Evolutionary conservation across 31 red algal species (phyloP).

Genomic region (Asparagopsis taxiformis): DNA sequence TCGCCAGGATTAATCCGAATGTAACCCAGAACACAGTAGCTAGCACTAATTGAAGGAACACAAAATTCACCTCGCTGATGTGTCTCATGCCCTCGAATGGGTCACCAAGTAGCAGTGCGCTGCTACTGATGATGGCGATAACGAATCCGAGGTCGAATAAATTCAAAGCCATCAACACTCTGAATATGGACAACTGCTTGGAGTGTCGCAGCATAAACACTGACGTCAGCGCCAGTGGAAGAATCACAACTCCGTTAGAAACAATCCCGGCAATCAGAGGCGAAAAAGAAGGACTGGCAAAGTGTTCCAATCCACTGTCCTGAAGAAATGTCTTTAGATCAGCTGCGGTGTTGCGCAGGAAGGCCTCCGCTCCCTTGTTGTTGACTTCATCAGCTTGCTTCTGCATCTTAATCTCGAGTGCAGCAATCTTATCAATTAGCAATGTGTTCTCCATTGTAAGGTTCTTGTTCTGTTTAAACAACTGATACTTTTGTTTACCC

Average conservation of each 20-base stretch:
- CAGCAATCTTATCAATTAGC: conserved; percentile 49
- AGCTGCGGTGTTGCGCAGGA: conserved; percentile 36
- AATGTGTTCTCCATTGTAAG: conserved; percentile 30
- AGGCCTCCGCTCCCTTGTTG: conserved; percentile 30
- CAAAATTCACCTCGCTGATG: conserved; percentile 69
- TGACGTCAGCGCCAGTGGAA: conserved; percentile 38
- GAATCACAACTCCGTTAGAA: conserved; percentile 51
- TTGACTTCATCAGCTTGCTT: conserved; percentile 16
- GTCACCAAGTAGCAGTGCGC: conserved; percentile 42
- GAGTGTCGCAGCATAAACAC: conserved; percentile 40
- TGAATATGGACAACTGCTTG: conserved; percentile 45
- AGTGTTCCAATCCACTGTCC: conserved; percentile 64
- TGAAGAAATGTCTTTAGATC: conserved; percentile 55
- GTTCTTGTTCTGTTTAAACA: conserved; percentile 42
- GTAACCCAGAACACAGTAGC: conserved; percentile 43
- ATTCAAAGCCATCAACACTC: conserved; percentile 56
- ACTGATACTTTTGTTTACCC: conserved; percentile 37
- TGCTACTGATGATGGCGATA: conserved; percentile 34
- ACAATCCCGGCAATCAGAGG: conserved; percentile 64
- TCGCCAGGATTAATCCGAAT: conserved; percentile 20
- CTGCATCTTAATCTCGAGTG: conserved; percentile 26
- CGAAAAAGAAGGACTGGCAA: conserved; percentile 51
- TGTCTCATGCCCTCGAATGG: conserved; percentile 66
- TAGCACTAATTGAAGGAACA: conserved; percentile 61
- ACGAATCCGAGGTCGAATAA: conserved; percentile 61